Percentiles rank a stretch among this genome's conserved stretches.
Conservation (phyloP, 2,329 filamentous ascomycete genomes). For the Eutypa lata region DNA sequence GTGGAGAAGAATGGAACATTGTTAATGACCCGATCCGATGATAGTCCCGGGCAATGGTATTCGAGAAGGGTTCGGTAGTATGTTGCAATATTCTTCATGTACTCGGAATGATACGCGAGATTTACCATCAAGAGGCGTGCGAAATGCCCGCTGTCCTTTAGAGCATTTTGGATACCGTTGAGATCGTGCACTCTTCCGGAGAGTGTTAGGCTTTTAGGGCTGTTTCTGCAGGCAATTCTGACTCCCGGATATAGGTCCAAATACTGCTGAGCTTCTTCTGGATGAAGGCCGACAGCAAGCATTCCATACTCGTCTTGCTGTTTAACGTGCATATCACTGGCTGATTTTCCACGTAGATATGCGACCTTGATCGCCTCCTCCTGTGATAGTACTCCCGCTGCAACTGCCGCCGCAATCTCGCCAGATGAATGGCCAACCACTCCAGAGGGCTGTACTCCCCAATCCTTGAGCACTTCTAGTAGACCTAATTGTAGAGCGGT, state of each 20-base stretch:
- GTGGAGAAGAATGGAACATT: constrained; percentile 11
- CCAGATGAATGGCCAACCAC: constrained; percentile 21
- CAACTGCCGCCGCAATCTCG: constrained; percentile 17
- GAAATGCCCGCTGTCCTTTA: constrained; percentile 15
- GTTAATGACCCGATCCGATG: no score
- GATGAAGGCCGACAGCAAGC: constrained; percentile 17
- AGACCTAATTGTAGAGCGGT: constrained; percentile 14
- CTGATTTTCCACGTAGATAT: constrained; percentile 11
- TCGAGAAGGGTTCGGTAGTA: constrained; percentile 10
- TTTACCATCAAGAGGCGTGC: constrained; percentile 20
- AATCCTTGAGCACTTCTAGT: constrained; percentile 6
- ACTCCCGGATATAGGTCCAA: constrained; percentile 3
- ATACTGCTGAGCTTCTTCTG: background rate
- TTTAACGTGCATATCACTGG: background rate
- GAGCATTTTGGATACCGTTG: background rate
- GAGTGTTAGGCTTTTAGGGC: constrained; percentile 23
- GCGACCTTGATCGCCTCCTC: constrained; percentile 12
- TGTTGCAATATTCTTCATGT: constrained; percentile 8
- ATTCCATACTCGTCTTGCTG: constrained; percentile 6
- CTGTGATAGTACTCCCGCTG: constrained; percentile 4
- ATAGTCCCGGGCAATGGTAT: background rate
- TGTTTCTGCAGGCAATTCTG: constrained; percentile 25
- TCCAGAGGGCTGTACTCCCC: constrained; percentile 3
- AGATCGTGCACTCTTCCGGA: constrained; percentile 12
- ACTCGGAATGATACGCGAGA: constrained; percentile 16